Evolutionary conservation across 2,329 filamentous ascomycete genomes (phyloP).

Genomic region (Gnomoniopsis smithogilvyi): DNA sequence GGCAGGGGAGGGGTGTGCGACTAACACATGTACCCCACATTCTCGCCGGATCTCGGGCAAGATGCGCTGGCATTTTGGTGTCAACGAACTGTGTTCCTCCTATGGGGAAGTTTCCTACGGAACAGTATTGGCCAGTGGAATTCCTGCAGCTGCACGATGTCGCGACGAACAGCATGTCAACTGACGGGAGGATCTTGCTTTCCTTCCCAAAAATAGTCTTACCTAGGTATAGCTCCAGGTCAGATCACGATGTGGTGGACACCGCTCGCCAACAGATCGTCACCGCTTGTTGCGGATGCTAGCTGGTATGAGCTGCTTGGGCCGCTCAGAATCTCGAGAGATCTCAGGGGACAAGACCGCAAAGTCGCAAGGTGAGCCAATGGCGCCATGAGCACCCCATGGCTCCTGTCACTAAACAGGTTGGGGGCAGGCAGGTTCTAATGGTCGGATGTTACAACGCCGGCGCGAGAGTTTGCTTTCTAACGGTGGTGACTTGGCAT

Average conservation of each 20-base stretch:
- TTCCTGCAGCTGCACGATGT: conserved; percentile 2
- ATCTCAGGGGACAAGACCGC: not conserved
- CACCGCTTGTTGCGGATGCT: conserved; percentile 3
- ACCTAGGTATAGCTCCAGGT: not conserved
- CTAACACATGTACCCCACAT: not conserved
- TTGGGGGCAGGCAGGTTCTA: not conserved
- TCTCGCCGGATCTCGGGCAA: not conserved
- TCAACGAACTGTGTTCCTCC: not conserved
- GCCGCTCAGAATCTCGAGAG: not conserved
- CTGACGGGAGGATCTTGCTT: not conserved
- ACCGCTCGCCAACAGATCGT: not conserved
- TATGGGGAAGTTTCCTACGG: not conserved
- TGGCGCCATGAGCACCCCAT: not conserved
- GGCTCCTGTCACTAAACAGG: not conserved
- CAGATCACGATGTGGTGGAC: not conserved
- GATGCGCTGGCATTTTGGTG: conserved; percentile 6
- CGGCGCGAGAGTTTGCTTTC: not conserved
- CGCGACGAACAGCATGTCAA: not conserved
- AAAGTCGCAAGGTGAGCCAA: not conserved
- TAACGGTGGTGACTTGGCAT: conserved; percentile 6
- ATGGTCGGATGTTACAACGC: not conserved
- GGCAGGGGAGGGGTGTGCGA: not conserved
- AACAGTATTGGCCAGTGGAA: conserved; percentile 10
- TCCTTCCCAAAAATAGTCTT: not conserved
- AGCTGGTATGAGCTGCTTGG: not conserved